Evolutionary conservation across 106 monocot species (phyloP).

Genomic region (Dioscorea zingiberensis): DNA sequence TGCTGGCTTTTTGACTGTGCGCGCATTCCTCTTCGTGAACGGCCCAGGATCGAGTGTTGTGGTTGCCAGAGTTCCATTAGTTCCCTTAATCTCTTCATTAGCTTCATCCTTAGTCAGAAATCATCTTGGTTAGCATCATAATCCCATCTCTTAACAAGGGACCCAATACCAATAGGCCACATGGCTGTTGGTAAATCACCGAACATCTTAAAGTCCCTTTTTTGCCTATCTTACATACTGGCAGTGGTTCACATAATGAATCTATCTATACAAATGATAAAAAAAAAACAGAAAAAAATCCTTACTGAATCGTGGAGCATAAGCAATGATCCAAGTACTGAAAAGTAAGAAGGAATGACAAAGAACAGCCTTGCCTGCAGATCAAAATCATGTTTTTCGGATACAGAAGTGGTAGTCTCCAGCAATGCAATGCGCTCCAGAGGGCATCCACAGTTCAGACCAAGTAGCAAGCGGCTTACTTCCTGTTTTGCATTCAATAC

Average conservation of each 20-base stretch:
- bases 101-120: too few relatives aligned
- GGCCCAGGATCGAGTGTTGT: too few relatives aligned
- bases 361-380: conserved; percentile 46
- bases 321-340: not conserved
- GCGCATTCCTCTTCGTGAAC: too few relatives aligned
- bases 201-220: too few relatives aligned
- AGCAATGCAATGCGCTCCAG: conserved; percentile 39
- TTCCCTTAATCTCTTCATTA: too few relatives aligned
- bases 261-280: not conserved
- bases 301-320: not conserved
- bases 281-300: not conserved
- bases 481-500: conserved; percentile 46
- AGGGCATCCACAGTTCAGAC: conserved; percentile 69
- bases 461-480: conserved; percentile 74
- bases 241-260: not conserved
- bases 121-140: too few relatives aligned
- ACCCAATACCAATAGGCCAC: too few relatives aligned
- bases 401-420: conserved; percentile 24
- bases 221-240: too few relatives aligned
- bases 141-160: too few relatives aligned
- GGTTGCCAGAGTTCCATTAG: too few relatives aligned
- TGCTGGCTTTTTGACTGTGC: too few relatives aligned
- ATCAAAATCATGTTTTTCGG: conserved; percentile 66
- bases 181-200: too few relatives aligned
- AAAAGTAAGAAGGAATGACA: not conserved